These are phyloP conservation scores for Penicillium sp. DNA, from an alignment of 2,329 filamentous ascomycete species.

Conservation along the genomic window DNA sequence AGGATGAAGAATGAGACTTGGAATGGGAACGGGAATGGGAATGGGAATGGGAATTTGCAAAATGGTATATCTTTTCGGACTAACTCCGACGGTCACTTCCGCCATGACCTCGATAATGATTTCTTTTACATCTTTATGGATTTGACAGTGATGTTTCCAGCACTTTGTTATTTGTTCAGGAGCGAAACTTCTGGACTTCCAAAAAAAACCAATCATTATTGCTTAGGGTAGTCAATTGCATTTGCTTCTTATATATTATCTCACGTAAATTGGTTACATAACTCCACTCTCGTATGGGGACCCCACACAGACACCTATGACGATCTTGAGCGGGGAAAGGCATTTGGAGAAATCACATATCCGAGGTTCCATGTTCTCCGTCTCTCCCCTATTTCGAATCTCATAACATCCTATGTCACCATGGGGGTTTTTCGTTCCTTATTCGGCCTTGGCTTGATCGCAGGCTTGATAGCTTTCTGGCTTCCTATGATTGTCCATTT, in stretches of 20 bases:
- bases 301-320: not conserved
- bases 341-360: not conserved
- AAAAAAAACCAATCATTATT: constrained; percentile 13
- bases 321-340: not conserved
- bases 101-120: constrained; percentile 21
- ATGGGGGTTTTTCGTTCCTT: constrained; percentile 21
- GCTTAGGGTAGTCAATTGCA: constrained; percentile 3
- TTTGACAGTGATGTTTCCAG: constrained; percentile 1
- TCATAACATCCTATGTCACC: not conserved
- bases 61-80: constrained; percentile 8
- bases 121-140: constrained; percentile 1
- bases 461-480: constrained; percentile 20
- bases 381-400: not conserved
- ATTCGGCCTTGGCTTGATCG: constrained; percentile 21
- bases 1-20: constrained; percentile 1
- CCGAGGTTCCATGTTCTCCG: not conserved
- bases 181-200: not conserved
- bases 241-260: not conserved
- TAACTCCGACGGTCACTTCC: constrained; percentile 12
- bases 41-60: constrained; percentile 19
- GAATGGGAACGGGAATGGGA: too few relatives aligned
- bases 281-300: too few relatives aligned
- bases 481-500: constrained; percentile 19
- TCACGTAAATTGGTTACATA: not conserved
- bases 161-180: not conserved